Percentiles rank a stretch among this genome's conserved stretches.
Evolutionary conservation across 306 rosid species (phyloP).

Genomic region (Prunus mongolica): DNA sequence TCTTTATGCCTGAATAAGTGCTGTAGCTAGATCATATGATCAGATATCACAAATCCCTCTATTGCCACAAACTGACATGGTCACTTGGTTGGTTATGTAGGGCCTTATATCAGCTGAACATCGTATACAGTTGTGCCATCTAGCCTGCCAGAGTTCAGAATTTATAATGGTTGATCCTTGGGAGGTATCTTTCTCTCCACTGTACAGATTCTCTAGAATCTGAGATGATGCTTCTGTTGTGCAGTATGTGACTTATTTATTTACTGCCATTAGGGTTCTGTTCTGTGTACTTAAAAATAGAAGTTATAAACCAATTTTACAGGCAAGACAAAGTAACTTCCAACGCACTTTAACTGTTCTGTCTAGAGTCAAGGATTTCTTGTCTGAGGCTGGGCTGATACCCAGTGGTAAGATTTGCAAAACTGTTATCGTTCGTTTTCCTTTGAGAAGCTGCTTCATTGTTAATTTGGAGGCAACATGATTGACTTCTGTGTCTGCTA

Average conservation of each 20-base stretch:
- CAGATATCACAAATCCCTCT: neutral
- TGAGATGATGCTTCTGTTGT: neutral
- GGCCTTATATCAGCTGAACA: constrained; percentile 72
- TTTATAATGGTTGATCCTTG: constrained; percentile 93
- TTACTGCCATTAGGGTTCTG: neutral
- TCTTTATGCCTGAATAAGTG: neutral
- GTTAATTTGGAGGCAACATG: neutral
- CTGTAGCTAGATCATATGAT: neutral
- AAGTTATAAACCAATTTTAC: constrained; percentile 21
- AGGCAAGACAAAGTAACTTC: constrained; percentile 73
- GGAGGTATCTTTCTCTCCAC: constrained; percentile 54
- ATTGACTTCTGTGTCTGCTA: constrained; percentile 15
- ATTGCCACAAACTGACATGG: constrained; percentile 5
- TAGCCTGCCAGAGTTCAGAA: constrained; percentile 71
- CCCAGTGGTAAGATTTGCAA: constrained; percentile 48
- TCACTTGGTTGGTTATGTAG: constrained; percentile 32
- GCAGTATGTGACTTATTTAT: neutral
- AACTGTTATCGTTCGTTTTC: neutral
- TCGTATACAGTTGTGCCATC: constrained; percentile 55
- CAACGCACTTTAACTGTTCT: constrained; percentile 68
- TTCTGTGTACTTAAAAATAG: neutral
- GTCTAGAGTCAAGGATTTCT: constrained; percentile 53
- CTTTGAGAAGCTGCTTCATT: constrained; percentile 2
- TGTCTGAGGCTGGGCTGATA: constrained; percentile 45
- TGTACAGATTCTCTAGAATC: neutral